Evolutionary conservation across 2,329 filamentous ascomycete species (phyloP), one percentile per base, ranked within the genome.

Genomic region (Apiospora arundinis): DNA sequence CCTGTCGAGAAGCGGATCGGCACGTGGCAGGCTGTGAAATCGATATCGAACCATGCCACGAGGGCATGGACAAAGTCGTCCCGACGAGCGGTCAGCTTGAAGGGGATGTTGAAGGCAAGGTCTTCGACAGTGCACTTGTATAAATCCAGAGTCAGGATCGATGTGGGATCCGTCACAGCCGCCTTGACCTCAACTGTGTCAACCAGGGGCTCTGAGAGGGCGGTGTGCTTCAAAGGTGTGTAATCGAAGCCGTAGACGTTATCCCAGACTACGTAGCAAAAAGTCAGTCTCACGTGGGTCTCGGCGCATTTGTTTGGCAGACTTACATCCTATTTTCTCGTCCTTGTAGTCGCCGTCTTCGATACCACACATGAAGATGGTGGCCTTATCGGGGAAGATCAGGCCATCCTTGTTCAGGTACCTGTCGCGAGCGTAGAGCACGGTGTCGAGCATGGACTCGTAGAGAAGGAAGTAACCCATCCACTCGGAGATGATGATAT

Each of bases 401-500:
- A 98, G 87, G 74, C 95, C 95, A 76, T 93, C 93, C 81, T 93
- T 92, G 74, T 86, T 87, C 73, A 99, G 91, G 84, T 97, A 99
- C 82, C 89, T 92, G 88, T 99, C 96, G 78, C 96, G 92, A 37
- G 96, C 96, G 81, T 98, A 98, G 72, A 99, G 89, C 68, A 99
- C 96, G 44, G 96, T 99, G 86, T 99, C 96, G 80, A 99, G 85
- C 96, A 99, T 99, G 90, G 90, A 93, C 90, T 99, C 96, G 85
- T 99, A 99, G 73, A 99, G 91, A 69, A 99, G 87, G 87, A 98
- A 98, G 87, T 99, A 99, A 45, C 96, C 96, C 96, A 99, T 99
- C 96, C 96, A 99, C 87, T 99, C 96, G 1, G 95, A 98, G 82
- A 99, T 97, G 85, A 99, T 99, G 82, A 99, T 99, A 81, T 99